A percentile compares a stretch with the other conserved stretches of the same genome.
Evolutionary conservation across 495 filamentous ascomycete genomes (phyloP).

Genomic region (Penicillium psychrofluorescens): DNA sequence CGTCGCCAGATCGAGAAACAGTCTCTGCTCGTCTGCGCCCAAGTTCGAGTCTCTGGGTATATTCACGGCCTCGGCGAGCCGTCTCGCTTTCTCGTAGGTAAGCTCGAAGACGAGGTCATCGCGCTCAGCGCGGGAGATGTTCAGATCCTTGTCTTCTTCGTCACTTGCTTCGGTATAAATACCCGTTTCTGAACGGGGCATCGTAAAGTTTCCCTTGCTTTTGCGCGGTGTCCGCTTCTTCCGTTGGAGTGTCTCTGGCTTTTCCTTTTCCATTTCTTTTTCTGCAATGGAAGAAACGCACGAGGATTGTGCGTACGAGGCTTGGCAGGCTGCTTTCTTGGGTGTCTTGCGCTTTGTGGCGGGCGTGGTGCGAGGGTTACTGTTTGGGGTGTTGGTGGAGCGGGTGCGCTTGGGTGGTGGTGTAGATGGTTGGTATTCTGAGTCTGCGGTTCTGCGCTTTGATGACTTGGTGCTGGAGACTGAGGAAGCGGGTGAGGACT

Average conservation of each 20-base stretch:
- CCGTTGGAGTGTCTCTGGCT: not conserved
- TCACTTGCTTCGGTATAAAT: not conserved
- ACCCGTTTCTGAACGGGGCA: not conserved
- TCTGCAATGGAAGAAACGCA: too few relatives aligned
- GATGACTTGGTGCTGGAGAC: too few relatives aligned
- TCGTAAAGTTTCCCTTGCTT: not conserved
- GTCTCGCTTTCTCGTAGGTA: constrained; percentile 20
- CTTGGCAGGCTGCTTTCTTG: too few relatives aligned
- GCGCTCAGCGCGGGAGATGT: constrained; percentile 13
- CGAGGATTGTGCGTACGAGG: too few relatives aligned
- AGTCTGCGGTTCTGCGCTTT: too few relatives aligned
- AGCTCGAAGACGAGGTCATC: constrained; percentile 19
- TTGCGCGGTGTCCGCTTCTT: not conserved
- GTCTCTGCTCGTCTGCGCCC: constrained; percentile 43
- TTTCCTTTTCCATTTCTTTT: too few relatives aligned
- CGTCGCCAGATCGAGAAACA: constrained; percentile 49
- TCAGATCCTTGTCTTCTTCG: not conserved
- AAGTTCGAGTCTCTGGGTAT: constrained; percentile 25
- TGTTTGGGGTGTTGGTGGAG: too few relatives aligned
- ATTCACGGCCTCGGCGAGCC: constrained; percentile 17
- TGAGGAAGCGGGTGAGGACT: too few relatives aligned
- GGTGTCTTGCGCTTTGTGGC: too few relatives aligned
- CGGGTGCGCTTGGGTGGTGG: too few relatives aligned
- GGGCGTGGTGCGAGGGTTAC: too few relatives aligned
- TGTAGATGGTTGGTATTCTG: too few relatives aligned